Conservation (phyloP, 2,329 filamentous ascomycete genomes). For the Fusarium drepaniforme region DNA sequence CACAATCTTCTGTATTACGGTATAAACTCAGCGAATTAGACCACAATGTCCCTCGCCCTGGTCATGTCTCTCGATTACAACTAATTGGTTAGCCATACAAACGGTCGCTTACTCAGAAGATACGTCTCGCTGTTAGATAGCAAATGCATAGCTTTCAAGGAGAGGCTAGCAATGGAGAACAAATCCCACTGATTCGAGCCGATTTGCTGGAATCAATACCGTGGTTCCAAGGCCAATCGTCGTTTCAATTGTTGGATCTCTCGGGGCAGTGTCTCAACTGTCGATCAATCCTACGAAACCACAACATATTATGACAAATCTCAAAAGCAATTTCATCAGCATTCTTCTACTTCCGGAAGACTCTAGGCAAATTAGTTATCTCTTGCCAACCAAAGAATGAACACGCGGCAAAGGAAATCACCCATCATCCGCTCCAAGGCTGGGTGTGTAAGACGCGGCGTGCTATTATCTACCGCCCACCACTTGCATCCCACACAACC, state of each 20-base stretch:
- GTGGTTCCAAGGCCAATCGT: not conserved
- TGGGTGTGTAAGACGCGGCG: not conserved
- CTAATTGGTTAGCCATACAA: not conserved
- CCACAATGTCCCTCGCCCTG: not conserved
- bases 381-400: not conserved
- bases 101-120: not conserved
- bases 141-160: not conserved
- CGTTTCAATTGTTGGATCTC: not conserved
- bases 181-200: not conserved
- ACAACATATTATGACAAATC: not conserved
- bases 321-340: not conserved
- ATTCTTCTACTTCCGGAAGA: not conserved
- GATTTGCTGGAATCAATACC: not conserved
- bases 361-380: not conserved
- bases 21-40: not conserved
- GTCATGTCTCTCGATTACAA: not conserved
- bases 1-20: not conserved
- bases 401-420: not conserved
- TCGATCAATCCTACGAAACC: not conserved
- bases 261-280: not conserved
- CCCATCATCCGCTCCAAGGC: not conserved
- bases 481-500: not conserved
- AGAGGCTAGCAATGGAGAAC: not conserved
- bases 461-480: conserved; percentile 1
- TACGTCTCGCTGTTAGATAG: not conserved